These are phyloP conservation scores for Talaromyces islandicus DNA, from an alignment of 2,329 filamentous ascomycete genomes.

Conservation along the genomic window DNA sequence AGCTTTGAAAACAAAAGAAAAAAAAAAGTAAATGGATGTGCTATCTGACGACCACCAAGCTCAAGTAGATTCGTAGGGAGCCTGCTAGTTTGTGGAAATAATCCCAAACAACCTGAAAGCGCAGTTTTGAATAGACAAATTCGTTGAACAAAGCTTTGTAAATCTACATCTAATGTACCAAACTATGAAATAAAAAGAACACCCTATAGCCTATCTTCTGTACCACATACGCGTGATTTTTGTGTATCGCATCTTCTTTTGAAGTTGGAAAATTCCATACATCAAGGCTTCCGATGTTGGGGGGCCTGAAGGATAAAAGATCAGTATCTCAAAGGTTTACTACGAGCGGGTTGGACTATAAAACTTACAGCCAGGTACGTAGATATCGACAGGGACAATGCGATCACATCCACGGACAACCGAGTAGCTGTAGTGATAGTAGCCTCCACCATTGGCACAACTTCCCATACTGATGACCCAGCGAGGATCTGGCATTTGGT, in stretches of 20 bases:
- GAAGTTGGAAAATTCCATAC: slow-evolving; percentile 69
- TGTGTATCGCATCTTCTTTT: slow-evolving; percentile 67
- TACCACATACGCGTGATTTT: slow-evolving; percentile 55
- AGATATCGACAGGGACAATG: slow-evolving; percentile 77
- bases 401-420: slow-evolving; percentile 72
- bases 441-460: slow-evolving; percentile 79
- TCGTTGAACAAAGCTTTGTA: neutral
- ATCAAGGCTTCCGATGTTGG: slow-evolving; percentile 52
- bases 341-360: neutral
- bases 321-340: slow-evolving; percentile 11
- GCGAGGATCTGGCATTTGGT: slow-evolving; percentile 89
- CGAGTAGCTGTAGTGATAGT: slow-evolving; percentile 83
- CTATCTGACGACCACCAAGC: neutral
- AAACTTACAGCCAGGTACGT: slow-evolving; percentile 72
- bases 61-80: neutral
- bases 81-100: neutral
- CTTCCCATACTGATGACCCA: slow-evolving; percentile 86
- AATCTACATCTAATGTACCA: neutral
- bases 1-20: neutral
- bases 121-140: neutral
- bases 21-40: neutral
- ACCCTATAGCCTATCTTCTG: slow-evolving; percentile 34
- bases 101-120: neutral
- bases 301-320: slow-evolving; percentile 32
- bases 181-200: neutral